phyloP scores from a whole-genome alignment of 495 filamentous ascomycete genomes.

The Aspergillus bertholletiae region DNA sequence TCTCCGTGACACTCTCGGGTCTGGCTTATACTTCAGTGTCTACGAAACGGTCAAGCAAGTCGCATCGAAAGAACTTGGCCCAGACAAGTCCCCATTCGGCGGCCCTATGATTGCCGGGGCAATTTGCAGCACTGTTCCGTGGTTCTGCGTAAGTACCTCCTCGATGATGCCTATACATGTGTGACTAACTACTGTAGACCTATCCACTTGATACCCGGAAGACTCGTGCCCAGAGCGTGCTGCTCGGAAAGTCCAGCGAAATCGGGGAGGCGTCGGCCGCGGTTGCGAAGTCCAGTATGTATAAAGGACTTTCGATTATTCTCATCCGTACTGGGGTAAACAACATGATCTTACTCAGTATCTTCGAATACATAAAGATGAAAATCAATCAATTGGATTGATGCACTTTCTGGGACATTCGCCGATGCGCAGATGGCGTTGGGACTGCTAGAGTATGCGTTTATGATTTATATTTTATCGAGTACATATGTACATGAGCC shows the following conservation, averaged over 20 bases:
- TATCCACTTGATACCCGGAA: conserved; percentile 49
- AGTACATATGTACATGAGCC: conserved; percentile 28
- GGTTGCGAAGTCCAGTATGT: conserved; percentile 47
- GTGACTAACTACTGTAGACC: conserved; percentile 29
- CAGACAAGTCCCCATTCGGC: conserved; percentile 36
- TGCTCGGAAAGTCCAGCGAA: conserved; percentile 43
- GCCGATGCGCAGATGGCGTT: neutral
- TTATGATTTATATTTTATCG: conserved; percentile 8
- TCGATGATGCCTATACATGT: neutral
- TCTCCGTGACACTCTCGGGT: conserved; percentile 85
- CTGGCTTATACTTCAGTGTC: conserved; percentile 85
- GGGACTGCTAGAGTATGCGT: conserved; percentile 4
- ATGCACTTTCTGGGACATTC: conserved; percentile 4
- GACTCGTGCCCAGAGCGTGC: conserved; percentile 45
- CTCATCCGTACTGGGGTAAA: conserved; percentile 45
- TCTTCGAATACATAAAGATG: conserved; percentile 44
- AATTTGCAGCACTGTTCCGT: conserved; percentile 46
- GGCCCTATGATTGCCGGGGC: conserved; percentile 43
- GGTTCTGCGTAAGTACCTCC: conserved; percentile 40
- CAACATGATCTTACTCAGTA: conserved; percentile 47
- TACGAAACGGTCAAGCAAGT: conserved; percentile 90
- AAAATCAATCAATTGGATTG: conserved; percentile 35
- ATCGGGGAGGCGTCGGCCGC: conserved; percentile 42
- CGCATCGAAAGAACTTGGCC: conserved; percentile 54
- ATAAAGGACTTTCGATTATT: conserved; percentile 47